Evolutionary conservation across 2,329 filamentous ascomycete genomes (phyloP), one percentile per base, ranked within the genome.

Genomic region (Xylariaceae sp.): DNA sequence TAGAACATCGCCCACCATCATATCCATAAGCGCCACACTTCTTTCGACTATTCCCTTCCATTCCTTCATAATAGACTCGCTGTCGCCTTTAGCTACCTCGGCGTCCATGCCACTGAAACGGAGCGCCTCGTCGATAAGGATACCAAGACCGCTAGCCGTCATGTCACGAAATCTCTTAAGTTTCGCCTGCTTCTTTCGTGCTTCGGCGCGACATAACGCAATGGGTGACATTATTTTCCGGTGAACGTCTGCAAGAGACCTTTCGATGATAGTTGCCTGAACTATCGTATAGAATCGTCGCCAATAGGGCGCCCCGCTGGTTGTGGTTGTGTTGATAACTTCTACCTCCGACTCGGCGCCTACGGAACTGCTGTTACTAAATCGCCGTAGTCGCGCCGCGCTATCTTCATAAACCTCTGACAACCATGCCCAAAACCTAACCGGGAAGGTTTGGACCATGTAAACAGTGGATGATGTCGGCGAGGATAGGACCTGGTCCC

Each of bases 401-500:
- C 77, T 85, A 64, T 90, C 84, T 45, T 70, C 69, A 67, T 87
- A 91, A 35, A 95, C 80, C 46, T 88, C 85, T 65, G 79, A 80
- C 6, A 81, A 76, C 81, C 87, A 90, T 2, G 76, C 73, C 83
- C 85, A 92, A 35, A 96, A 70, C 19, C 88, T 80, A 41, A 86
- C 65, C 0, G 94, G 94, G 0, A 87, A 89, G 0, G 86, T 96
- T 70, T 99, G 94, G 6, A 95, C 73, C 11, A 89, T 87, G 71
- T 96, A 96, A 3, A 96, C 69, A 34, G 84, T 86, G 60, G 88
- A 91, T 65, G 87, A 89, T 47, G 83, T 79, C 62, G 89, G 86
- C 0, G 89, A 95, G 7, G 83, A 82, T 32, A 96, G 74, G 1
- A 96, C 81, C 62, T 94, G 88, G 66, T 96, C 89, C 94, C 94